Evolutionary conservation across 208 protist species (phyloP).

Genomic region (Crithidia bombi): DNA sequence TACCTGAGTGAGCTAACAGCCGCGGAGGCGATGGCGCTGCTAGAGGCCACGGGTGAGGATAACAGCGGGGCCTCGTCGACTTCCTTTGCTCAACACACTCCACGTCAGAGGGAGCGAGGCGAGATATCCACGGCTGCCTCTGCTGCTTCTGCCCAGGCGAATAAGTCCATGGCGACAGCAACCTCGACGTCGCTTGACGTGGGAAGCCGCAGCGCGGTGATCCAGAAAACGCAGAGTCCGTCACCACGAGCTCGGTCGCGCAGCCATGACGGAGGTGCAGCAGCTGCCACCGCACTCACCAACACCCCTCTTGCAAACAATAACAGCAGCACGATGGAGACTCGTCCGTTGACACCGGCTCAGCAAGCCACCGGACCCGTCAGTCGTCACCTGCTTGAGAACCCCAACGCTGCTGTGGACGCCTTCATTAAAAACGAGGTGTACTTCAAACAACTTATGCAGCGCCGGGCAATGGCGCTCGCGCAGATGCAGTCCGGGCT

Average conservation of each 20-base stretch:
- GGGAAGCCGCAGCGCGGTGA: conserved; percentile 9
- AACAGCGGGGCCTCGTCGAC: not conserved
- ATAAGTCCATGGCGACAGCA: not conserved
- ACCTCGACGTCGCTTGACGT: conserved; percentile 17
- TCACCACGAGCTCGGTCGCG: conserved; percentile 8
- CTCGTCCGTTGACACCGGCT: conserved; percentile 22
- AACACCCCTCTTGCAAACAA: not conserved
- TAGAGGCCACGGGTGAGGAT: conserved; percentile 2
- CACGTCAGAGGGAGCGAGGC: not conserved
- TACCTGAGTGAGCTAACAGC: conserved; percentile 60
- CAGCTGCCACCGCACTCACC: conserved; percentile 1
- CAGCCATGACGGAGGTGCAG: conserved; percentile 7
- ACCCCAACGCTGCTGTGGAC: conserved; percentile 66
- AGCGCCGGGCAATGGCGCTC: conserved; percentile 65
- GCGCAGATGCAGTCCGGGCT: conserved; percentile 58
- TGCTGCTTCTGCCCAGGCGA: not conserved
- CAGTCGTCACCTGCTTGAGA: conserved; percentile 43
- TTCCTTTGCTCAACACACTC: not conserved
- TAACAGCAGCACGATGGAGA: not conserved
- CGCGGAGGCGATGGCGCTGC: conserved; percentile 9
- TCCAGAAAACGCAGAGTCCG: conserved; percentile 10
- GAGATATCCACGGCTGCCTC: too few relatives aligned
- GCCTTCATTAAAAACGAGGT: conserved; percentile 88
- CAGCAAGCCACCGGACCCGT: conserved; percentile 31
- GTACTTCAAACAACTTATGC: conserved; percentile 84